A percentile compares a stretch with the other conserved stretches of the same genome.
Conservation (phyloP, 2,329 filamentous ascomycete genomes). For the Colletotrichum eleusines region DNA sequence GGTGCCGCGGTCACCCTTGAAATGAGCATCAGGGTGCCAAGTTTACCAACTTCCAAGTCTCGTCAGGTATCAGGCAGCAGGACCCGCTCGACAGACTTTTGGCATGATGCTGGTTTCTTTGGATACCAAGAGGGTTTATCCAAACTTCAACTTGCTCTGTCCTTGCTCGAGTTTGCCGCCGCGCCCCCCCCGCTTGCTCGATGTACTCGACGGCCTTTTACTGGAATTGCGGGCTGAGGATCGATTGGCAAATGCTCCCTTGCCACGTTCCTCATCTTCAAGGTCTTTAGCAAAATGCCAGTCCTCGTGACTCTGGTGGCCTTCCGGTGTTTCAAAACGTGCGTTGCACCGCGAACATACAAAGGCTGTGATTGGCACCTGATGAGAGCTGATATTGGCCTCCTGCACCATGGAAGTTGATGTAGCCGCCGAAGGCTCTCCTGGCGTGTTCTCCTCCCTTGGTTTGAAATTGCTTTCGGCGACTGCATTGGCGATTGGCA, state of each 20-base stretch:
- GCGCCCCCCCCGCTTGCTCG: slow-evolving; percentile 53
- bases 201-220: slow-evolving; percentile 51
- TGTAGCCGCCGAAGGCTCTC: slow-evolving; percentile 2
- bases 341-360: slow-evolving; percentile 75
- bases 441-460: slow-evolving; percentile 41
- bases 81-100: slow-evolving; percentile 39
- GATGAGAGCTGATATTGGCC: slow-evolving; percentile 1
- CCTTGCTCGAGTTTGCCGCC: slow-evolving; percentile 64
- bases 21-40: slow-evolving; percentile 16
- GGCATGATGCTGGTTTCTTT: slow-evolving; percentile 1
- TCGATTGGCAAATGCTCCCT: slow-evolving; percentile 57
- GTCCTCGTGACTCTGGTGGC: slow-evolving; percentile 83
- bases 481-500: slow-evolving; percentile 43
- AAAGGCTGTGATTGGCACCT: slow-evolving; percentile 54
- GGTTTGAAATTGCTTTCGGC: slow-evolving; percentile 16
- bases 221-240: slow-evolving; percentile 48
- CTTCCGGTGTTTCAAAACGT: slow-evolving; percentile 67
- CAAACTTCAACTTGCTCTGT: slow-evolving; percentile 72
- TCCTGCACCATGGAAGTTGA: background rate
- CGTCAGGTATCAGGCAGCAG: slow-evolving; percentile 30
- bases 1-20: slow-evolving; percentile 30
- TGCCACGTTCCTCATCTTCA: slow-evolving; percentile 72
- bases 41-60: slow-evolving; percentile 21
- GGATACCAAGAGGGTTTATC: slow-evolving; percentile 52
- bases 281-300: slow-evolving; percentile 96